Evolutionary conservation across 768 basidiomycete species (phyloP).

Genomic region (Baorangia bicolor): DNA sequence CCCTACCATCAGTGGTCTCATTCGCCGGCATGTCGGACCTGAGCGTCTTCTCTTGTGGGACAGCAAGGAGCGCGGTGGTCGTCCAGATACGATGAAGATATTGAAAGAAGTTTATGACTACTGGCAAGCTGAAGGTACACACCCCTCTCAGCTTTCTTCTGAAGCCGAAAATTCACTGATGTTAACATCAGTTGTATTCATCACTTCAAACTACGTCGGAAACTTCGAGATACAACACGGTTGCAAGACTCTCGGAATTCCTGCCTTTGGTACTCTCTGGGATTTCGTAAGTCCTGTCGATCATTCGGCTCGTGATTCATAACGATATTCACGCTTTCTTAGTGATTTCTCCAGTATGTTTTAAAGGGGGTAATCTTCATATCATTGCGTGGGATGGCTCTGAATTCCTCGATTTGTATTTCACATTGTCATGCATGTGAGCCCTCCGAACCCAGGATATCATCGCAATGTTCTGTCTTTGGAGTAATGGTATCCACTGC

Average conservation of each 20-base stretch:
- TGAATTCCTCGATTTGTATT: background rate
- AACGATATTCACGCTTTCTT: background rate
- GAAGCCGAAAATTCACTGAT: background rate
- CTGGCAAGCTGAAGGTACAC: slow-evolving; percentile 69
- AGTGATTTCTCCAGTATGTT: slow-evolving; percentile 23
- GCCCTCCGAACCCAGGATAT: background rate
- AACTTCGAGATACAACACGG: slow-evolving; percentile 80
- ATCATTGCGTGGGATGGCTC: no score
- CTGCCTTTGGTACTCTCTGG: slow-evolving; percentile 69
- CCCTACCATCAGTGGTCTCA: slow-evolving; percentile 72
- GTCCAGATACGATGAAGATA: slow-evolving; percentile 77
- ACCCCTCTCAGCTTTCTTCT: background rate
- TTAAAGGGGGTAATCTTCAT: background rate
- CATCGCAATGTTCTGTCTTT: background rate
- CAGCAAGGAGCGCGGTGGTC: slow-evolving; percentile 67
- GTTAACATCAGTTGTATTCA: slow-evolving; percentile 58
- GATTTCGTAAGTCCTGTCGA: slow-evolving; percentile 48
- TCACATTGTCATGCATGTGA: slow-evolving; percentile 8
- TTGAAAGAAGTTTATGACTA: slow-evolving; percentile 64
- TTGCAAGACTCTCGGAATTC: slow-evolving; percentile 67
- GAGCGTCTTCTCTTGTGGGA: slow-evolving; percentile 79
- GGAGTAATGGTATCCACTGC: slow-evolving; percentile 1
- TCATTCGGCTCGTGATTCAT: background rate
- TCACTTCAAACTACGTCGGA: slow-evolving; percentile 80
- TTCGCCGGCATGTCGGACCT: slow-evolving; percentile 67